Base-by-base conservation (phyloP, 805 yeast genomes). In the Hanseniaspora taiwanica region DNA sequence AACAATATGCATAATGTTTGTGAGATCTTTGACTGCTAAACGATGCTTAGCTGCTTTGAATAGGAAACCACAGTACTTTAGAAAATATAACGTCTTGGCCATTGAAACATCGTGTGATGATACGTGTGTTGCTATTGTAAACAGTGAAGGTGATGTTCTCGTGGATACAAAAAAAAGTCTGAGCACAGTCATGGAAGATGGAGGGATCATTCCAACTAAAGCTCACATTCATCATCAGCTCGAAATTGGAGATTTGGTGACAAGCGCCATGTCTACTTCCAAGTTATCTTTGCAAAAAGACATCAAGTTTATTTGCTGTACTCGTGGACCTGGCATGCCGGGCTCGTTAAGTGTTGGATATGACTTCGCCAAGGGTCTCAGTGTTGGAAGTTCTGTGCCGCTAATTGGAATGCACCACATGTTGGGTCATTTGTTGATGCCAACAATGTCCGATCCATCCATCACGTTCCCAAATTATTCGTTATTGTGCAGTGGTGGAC, bases 281-380 rank as follows among this genome's bases (percentile, higher is more conserved):
- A 46, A 48, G 6, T 42, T 44, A 3, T 44, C 52, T 1, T 27
- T 34, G 1, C n/a, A 35, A 1, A 54, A 42, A 35, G 52, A 46
- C 23, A 84, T 86, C 0, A 94, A 83, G 54, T 54, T 91, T 36
- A 71, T 91, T 1, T 81, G 94, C 56, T 94, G 80, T 4, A 91
- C 98, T 0, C 64, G 94, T 48, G 98, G 98, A 0, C 98, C 98
- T 0, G 98, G 98, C 0, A 85, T 91, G 96, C 72, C 77, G 7
- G 96, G 96, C 0, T 80, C 94, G 0, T 64, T 91, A 12, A 71
- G 84, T 8, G 79, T 84, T 0, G 93, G 96, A 1, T 64, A 81
- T 19, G 91, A 82, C 51, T 60, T 84, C 32, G 94, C 94, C 0
- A 81, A 84, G 50, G 98, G 97, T 0, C 62, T 91, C 10, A 64